Base-by-base conservation (phyloP, 2,329 filamentous ascomycete species). In the Calonectria pseudoturangicola region DNA sequence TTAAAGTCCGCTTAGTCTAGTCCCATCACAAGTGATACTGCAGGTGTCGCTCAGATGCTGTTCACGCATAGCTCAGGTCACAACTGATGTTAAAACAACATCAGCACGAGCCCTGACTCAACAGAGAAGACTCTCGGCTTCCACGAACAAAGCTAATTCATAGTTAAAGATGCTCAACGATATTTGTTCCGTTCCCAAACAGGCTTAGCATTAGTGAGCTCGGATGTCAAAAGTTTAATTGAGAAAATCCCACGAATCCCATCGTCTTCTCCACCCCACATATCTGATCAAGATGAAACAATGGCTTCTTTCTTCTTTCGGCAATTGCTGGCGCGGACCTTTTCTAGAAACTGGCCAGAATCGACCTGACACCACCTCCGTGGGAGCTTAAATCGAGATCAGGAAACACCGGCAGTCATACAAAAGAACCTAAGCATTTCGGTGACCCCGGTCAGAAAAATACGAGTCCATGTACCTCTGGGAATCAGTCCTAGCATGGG, bases 141-240 rank as follows among this genome's bases (percentile, higher is more conserved):
- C 10, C 10, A 36, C 33, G 33, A 36, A 36, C 21, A 21, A 21
- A 21, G 30, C 9, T 6, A 2, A 33, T 33, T 33, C 30, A 33
- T 33, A 9, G 30, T 33, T 33, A 33, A 33, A 33, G 5, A 33
- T 33, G 30, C 30, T 33, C 30, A 18, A 48, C 10, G 36, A 41
- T 27, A 41, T 60, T 60, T 60, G n/a, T 60, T 60, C 54, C 54
- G 54, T 60, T 60, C 54, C 39, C 15, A 60, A 60, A 41, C 36
- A 16, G 54, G 54, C 21, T 16, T 60, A 60, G 33, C 33, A 41
- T 10, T 10, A 2, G 16, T 6, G 2, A 39, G 21, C 8, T 41
- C 33, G 36, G 15, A 41, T 12, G 8, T 12, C 36, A n/a, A 21
- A 60, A 27, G 13, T 15, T 16, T 25, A 41, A n/a, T 60, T 16